A percentile compares a stretch with the other conserved stretches of the same genome.
Evolutionary conservation across 345 rosid genomes (phyloP).

Genomic region (Melaleuca alternifolia): DNA sequence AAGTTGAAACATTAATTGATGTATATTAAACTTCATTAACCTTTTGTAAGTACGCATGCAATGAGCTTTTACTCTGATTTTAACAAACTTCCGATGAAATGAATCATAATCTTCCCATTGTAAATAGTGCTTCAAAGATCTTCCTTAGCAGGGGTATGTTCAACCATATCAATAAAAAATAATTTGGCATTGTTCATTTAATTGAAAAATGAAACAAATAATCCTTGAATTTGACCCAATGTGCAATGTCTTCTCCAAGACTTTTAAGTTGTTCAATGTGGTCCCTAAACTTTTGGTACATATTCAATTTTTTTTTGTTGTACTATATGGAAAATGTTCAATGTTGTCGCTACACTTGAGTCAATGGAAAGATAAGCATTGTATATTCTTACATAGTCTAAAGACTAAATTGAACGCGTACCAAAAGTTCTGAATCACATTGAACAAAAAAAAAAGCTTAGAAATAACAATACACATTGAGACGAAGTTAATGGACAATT

Average conservation of each 20-base stretch:
- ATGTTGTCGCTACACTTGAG: not conserved
- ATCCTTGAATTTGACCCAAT: not conserved
- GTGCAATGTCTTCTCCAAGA: not conserved
- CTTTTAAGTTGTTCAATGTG: too few species aligned
- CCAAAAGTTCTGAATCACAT: not conserved
- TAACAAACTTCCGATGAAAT: not conserved
- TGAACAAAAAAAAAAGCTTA: fast-evolving
- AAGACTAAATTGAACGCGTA: not conserved
- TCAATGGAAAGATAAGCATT: not conserved
- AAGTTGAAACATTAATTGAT: not conserved
- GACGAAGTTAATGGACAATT: not conserved
- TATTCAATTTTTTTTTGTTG: not conserved
- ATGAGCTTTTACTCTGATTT: not conserved
- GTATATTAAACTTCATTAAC: not conserved
- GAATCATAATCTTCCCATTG: not conserved
- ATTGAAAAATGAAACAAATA: not conserved
- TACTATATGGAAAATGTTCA: too few species aligned
- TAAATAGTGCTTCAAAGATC: too few species aligned
- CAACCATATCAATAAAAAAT: not conserved
- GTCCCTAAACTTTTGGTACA: fast-evolving
- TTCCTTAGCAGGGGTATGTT: not conserved
- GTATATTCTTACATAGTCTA: too few species aligned
- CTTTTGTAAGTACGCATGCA: not conserved
- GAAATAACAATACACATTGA: fast-evolving
- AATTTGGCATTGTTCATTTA: not conserved